Conservation (phyloP, 2,329 filamentous ascomycete species). For the Orbilia oligospora region DNA sequence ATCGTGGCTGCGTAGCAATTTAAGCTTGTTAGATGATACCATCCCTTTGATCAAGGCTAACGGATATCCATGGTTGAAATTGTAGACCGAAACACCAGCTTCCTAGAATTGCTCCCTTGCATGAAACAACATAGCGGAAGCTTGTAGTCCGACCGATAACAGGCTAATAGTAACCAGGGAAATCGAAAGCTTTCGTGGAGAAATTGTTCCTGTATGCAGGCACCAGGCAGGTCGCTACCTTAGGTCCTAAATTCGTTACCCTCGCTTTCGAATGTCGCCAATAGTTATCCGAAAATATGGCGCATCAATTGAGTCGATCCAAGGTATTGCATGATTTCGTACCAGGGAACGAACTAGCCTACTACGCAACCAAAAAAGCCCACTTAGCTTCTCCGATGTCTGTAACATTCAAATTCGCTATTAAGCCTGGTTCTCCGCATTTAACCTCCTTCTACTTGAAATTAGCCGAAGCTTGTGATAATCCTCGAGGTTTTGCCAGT, state of each 20-base stretch:
- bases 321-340: slow-evolving; percentile 28
- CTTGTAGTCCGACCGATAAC: slow-evolving; percentile 58
- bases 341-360: slow-evolving; percentile 9
- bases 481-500: slow-evolving; percentile 40
- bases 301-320: slow-evolving; percentile 29
- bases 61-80: not conserved
- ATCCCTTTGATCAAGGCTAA: not conserved
- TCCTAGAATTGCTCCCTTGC: slow-evolving; percentile 30
- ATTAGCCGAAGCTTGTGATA: slow-evolving; percentile 52
- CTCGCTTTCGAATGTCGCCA: slow-evolving; percentile 35
- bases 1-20: no score
- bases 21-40: not conserved
- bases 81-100: not conserved
- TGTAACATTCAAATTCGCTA: not conserved
- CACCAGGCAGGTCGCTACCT: not conserved
- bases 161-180: slow-evolving; percentile 45
- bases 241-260: not conserved
- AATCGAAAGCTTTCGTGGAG: slow-evolving; percentile 18
- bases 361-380: not conserved
- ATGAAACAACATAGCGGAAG: slow-evolving; percentile 43
- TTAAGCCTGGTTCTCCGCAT: slow-evolving; percentile 21
- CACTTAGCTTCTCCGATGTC: slow-evolving; percentile 20
- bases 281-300: slow-evolving; percentile 52
- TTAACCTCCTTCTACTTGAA: slow-evolving; percentile 11
- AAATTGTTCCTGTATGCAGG: slow-evolving; percentile 47